phyloP scores from a whole-genome alignment of 148 eudicot genomes.

The Vaccinium myrtillus region DNA sequence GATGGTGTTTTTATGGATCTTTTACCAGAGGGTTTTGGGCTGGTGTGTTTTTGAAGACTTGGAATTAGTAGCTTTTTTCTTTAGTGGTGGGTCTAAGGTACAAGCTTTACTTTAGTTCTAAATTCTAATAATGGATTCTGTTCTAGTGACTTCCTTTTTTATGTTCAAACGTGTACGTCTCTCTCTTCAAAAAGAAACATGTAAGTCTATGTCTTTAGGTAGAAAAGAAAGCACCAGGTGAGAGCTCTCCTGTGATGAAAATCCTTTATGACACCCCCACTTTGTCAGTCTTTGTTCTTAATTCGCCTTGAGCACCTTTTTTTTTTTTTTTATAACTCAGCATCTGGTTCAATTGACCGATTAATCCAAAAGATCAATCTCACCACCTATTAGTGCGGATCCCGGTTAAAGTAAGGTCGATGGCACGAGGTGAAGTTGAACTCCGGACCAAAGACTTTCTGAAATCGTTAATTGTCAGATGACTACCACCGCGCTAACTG shows the following conservation, averaged over 20 bases:
- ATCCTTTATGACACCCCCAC: not conserved
- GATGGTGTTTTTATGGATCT: conserved; percentile 26
- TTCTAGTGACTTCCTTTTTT: conserved; percentile 9
- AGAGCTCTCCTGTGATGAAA: not conserved
- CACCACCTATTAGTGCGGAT: not conserved
- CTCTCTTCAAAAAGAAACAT: not conserved
- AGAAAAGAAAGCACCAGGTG: conserved; percentile 10
- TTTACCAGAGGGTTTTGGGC: conserved; percentile 18
- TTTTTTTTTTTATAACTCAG: not conserved
- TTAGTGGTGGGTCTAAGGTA: conserved; percentile 22
- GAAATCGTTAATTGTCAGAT: not conserved
- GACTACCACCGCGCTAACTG: not conserved
- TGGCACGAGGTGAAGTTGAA: too few species aligned
- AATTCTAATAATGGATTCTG: not conserved
- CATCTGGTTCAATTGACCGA: not conserved
- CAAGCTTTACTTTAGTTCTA: conserved; percentile 9
- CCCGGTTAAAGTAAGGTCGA: too few species aligned
- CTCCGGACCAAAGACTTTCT: too few species aligned
- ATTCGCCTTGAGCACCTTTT: not conserved
- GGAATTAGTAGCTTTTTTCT: not conserved
- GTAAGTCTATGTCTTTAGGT: not conserved
- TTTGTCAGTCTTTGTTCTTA: not conserved
- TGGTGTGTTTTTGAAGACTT: conserved; percentile 16
- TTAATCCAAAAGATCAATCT: not conserved
- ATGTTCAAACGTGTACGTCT: not conserved